Evolutionary conservation across 2,329 filamentous ascomycete species (phyloP).

Genomic region (Didymosphaeria variabile): DNA sequence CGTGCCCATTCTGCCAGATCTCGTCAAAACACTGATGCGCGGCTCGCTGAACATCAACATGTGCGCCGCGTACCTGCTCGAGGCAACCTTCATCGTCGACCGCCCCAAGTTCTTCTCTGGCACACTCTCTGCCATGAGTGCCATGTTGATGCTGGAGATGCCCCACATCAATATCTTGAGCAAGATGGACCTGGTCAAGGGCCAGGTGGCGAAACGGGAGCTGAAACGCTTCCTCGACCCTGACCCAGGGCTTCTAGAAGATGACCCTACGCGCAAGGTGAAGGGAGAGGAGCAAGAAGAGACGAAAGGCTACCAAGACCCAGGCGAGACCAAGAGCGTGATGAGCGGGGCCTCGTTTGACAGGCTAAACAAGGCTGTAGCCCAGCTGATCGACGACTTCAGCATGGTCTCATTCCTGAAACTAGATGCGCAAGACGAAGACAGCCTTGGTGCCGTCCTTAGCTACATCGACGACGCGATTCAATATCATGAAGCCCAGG

Average conservation of each 20-base stretch:
- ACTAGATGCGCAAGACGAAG: conserved; percentile 88
- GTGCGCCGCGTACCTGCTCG: conserved; percentile 92
- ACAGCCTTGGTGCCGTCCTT: conserved; percentile 83
- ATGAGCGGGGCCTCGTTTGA: conserved; percentile 86
- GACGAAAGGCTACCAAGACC: conserved; percentile 65
- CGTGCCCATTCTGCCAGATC: conserved; percentile 86
- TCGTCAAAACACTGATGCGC: conserved; percentile 82
- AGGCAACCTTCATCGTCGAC: conserved; percentile 95
- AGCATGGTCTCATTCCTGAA: conserved; percentile 97
- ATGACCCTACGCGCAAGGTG: conserved; percentile 69
- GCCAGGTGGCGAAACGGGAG: conserved; percentile 85
- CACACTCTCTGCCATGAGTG: conserved; percentile 94
- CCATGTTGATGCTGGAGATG: conserved; percentile 98
- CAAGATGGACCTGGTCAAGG: conserved; percentile 97
- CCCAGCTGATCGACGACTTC: conserved; percentile 92
- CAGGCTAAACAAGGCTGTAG: conserved; percentile 85
- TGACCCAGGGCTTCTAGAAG: conserved; percentile 82
- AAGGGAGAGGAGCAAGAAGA: conserved; percentile 48
- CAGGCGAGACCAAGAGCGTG: conserved; percentile 71
- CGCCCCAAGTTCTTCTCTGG: conserved; percentile 97
- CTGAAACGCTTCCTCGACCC: conserved; percentile 90
- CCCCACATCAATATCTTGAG: conserved; percentile 95
- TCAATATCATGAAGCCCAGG: conserved; percentile 91
- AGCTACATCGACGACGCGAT: conserved; percentile 96
- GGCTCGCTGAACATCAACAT: conserved; percentile 88